A percentile compares a stretch with the other conserved stretches of the same genome.
Conservation (phyloP, 257 asterid species). For the Ajuga chamaepitys region DNA sequence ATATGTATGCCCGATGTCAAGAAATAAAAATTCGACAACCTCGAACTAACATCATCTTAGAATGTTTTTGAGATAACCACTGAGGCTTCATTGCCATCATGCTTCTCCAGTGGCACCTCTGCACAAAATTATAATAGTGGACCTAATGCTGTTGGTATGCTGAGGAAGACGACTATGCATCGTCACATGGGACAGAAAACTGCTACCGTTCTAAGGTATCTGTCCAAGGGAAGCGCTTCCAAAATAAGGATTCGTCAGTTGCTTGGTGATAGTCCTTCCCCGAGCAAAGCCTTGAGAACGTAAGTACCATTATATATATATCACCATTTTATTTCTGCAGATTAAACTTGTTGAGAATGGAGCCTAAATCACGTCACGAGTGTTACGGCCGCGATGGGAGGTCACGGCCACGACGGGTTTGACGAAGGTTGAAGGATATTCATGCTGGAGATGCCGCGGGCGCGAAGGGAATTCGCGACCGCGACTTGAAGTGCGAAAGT, state of each 20-base stretch:
- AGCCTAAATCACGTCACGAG: too few species aligned
- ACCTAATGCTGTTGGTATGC: constrained; percentile 15
- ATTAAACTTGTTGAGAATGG: too few species aligned
- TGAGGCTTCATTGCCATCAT: constrained; percentile 38
- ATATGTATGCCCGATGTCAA: constrained; percentile 35
- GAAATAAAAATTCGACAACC: constrained; percentile 34
- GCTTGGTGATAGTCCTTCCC: constrained; percentile 95
- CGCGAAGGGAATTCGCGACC: too few species aligned
- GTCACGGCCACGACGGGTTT: too few species aligned
- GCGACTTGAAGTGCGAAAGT: too few species aligned
- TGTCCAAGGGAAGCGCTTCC: constrained; percentile 55
- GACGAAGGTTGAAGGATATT: too few species aligned
- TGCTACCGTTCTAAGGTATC: too few species aligned
- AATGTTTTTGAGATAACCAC: constrained; percentile 38
- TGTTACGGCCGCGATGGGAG: too few species aligned
- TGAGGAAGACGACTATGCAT: constrained; percentile 33
- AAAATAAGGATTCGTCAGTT: constrained; percentile 78
- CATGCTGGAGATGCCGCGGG: too few species aligned
- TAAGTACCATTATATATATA: constrained; percentile 25
- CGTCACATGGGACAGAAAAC: constrained; percentile 59
- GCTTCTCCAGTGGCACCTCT: constrained; percentile 44
- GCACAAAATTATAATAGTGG: constrained; percentile 22
- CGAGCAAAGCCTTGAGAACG: constrained; percentile 99
- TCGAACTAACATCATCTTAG: constrained; percentile 27
- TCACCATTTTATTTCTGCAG: constrained; percentile 4